These are phyloP conservation scores for Nemania sp. DNA, from an alignment of 2,329 filamentous ascomycete species.

Conservation along the genomic window DNA sequence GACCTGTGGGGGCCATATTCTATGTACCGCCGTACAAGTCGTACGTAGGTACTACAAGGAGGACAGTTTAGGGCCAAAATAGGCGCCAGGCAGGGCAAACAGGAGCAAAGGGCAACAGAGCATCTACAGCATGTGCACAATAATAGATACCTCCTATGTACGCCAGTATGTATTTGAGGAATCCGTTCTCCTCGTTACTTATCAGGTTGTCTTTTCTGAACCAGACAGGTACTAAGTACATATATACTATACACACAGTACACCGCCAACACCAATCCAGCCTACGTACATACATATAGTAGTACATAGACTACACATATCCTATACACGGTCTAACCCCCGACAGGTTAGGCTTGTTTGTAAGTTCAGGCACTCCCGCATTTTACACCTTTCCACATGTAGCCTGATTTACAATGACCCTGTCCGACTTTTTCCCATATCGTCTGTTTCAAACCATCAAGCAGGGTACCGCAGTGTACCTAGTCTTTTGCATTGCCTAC, in stretches of 20 bases:
- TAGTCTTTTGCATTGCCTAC: neutral
- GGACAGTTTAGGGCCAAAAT: slow-evolving; percentile 19
- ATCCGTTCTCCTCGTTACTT: slow-evolving; percentile 11
- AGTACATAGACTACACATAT: neutral
- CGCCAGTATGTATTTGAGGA: slow-evolving; percentile 1
- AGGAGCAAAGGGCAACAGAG: neutral
- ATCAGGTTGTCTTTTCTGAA: slow-evolving; percentile 14
- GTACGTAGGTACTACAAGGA: neutral
- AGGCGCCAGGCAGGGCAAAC: slow-evolving; percentile 13
- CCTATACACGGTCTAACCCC: slow-evolving; percentile 9
- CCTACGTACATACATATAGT: neutral
- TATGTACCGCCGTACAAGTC: too few species aligned
- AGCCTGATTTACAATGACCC: slow-evolving; percentile 15
- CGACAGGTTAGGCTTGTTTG: slow-evolving; percentile 14
- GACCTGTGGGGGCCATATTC: slow-evolving; percentile 22
- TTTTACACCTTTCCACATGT: slow-evolving; percentile 24
- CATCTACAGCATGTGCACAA: slow-evolving; percentile 22
- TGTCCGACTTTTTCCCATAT: slow-evolving; percentile 20
- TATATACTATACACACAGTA: neutral
- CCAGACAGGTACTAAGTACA: too few species aligned
- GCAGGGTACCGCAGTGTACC: slow-evolving; percentile 6
- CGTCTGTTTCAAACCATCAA: slow-evolving; percentile 18
- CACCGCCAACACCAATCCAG: too few species aligned
- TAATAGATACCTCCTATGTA: slow-evolving; percentile 1
- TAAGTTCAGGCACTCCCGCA: slow-evolving; percentile 29